Base-by-base conservation (phyloP, 1,284 basidiomycete genomes). In the Coniophora puteana region DNA sequence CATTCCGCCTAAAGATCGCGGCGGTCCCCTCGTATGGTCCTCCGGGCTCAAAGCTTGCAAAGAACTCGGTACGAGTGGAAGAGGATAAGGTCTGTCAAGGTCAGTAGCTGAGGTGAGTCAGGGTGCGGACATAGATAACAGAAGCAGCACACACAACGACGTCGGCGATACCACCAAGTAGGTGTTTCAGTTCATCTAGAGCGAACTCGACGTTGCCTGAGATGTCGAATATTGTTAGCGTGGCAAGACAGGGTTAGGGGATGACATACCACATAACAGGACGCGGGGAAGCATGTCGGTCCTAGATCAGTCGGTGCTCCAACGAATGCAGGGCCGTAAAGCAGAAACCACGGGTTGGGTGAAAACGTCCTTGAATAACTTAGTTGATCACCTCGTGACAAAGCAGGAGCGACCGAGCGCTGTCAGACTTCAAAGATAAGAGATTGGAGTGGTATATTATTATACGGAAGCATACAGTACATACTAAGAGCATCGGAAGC, bases 1-100 rank as follows among this genome's bases (percentile, higher is more conserved):
- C 65, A 63, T 86, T 84, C 55, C 85, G 76, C 43, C 88, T 73
- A 68, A 90, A 94, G 45, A 93, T 79, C 17, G 78, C 91, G 8
- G 84, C 73, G 3, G 83, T 72, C 26, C 78, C 76, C 34, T 72
- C 73, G 65, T 91, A 93, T 62, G 83, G 88, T 23, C 80, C 80
- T 22, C 75, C 74, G 3, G 74, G 64, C 43, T 72, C 63, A 45
- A 85, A 76, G 42, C 74, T 79, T 12, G 72, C 63, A 38, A 87
- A 68, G 61, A 93, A 89, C 29, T 80, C 76, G n/a, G 71, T 68
- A n/a, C 87, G 76, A 49, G 73, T 71, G 10, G 70, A 62, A 4
- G 83, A 83, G 55, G 80, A 74, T 58, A 87, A 75, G 42, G 66
- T 66, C 81, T 84, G 36, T n/a, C n/a, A n/a, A n/a, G n/a, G n/a